Conservation (phyloP, 305 asterid genomes). For the Fraxinus sp. region DNA sequence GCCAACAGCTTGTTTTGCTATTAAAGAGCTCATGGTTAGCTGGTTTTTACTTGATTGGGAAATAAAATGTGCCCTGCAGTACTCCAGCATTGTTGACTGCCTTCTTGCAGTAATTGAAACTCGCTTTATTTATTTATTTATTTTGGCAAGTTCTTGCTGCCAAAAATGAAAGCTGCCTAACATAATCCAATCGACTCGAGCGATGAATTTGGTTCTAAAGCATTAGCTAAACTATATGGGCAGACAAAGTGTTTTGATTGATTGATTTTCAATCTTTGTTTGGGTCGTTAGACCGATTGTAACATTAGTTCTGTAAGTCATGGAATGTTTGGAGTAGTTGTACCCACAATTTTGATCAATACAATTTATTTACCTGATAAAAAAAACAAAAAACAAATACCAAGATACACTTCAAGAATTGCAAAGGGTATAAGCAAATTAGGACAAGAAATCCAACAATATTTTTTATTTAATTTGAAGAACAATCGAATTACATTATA, state of each 20-base stretch:
- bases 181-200: neutral
- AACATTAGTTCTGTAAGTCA: neutral
- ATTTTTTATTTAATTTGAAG: neutral
- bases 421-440: neutral
- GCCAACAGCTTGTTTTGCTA: neutral
- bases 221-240: neutral
- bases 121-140: too few relatives aligned
- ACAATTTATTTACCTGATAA: neutral
- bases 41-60: neutral
- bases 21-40: neutral
- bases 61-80: neutral
- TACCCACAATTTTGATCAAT: neutral
- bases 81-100: neutral
- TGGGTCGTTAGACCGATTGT: neutral
- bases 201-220: neutral
- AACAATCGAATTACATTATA: neutral
- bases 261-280: neutral
- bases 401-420: neutral
- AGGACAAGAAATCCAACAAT: neutral
- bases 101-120: neutral
- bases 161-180: neutral
- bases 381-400: neutral
- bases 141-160: neutral
- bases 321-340: neutral
- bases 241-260: neutral